These are phyloP conservation scores for Alternaria arborescens DNA, from an alignment of 2,329 filamentous ascomycete genomes.

Conservation along the genomic window DNA sequence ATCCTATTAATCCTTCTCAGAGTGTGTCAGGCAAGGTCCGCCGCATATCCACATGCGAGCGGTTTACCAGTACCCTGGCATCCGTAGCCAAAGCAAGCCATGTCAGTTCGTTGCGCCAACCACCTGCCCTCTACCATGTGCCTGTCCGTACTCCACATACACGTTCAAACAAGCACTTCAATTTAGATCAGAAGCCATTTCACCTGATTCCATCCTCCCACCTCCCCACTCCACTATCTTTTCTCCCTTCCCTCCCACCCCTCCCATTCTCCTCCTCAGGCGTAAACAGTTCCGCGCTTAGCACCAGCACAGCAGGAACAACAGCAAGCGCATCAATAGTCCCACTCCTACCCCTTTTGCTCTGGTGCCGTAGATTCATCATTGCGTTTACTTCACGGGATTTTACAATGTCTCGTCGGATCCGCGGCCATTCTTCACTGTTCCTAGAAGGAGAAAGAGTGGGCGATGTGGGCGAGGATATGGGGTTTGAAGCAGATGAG, in stretches of 20 bases:
- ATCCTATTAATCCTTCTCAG: too few species aligned
- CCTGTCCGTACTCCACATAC: too few species aligned
- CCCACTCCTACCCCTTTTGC: constrained; percentile 28
- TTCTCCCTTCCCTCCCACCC: constrained; percentile 8
- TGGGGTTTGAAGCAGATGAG: constrained; percentile 18
- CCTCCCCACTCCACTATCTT: constrained; percentile 30
- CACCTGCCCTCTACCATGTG: too few species aligned
- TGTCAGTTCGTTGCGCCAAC: too few species aligned
- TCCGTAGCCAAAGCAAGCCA: too few species aligned
- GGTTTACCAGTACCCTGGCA: too few species aligned
- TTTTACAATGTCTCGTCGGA: constrained; percentile 30
- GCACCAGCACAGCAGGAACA: constrained; percentile 45
- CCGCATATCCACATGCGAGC: too few species aligned
- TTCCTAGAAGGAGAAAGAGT: constrained; percentile 12
- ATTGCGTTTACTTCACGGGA: constrained; percentile 33
- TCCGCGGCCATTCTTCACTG: constrained; percentile 30
- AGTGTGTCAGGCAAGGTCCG: too few species aligned
- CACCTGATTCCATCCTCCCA: constrained; percentile 36
- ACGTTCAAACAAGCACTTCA: too few species aligned
- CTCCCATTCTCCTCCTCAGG: constrained; percentile 25
- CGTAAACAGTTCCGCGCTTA: constrained; percentile 49
- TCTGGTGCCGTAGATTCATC: constrained; percentile 36
- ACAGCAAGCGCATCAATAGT: constrained; percentile 48
- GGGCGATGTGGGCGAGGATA: constrained; percentile 16
- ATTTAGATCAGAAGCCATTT: background rate